A percentile compares a stretch with the other conserved stretches of the same genome.
These are phyloP conservation scores for Hibiscus mutabilis DNA, from an alignment of 345 rosid genomes.

Conservation along the genomic window DNA sequence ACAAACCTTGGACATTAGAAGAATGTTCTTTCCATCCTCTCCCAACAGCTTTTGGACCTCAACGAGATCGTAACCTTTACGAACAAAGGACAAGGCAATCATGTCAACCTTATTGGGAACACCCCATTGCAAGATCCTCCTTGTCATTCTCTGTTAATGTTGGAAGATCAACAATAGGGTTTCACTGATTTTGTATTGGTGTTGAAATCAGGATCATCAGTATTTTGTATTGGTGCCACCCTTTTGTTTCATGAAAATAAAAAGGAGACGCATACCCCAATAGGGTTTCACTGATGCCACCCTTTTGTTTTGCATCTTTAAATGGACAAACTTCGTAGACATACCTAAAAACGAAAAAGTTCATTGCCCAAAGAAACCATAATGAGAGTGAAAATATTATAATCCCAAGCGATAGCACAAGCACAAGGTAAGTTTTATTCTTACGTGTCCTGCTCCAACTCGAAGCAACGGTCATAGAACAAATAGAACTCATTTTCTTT, in stretches of 20 bases:
- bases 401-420: background rate
- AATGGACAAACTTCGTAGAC: slow-evolving; percentile 38
- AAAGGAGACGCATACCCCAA: slow-evolving; percentile 25
- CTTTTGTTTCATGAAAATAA: too few relatives aligned
- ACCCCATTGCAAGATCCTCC: slow-evolving; percentile 45
- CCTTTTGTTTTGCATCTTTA: slow-evolving; percentile 34
- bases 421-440: background rate
- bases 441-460: slow-evolving; percentile 7
- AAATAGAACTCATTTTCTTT: slow-evolving; percentile 10
- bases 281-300: slow-evolving; percentile 26
- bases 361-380: background rate
- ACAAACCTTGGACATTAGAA: slow-evolving; percentile 32
- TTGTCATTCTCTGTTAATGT: slow-evolving; percentile 55
- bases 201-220: background rate
- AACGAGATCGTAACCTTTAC: slow-evolving; percentile 46
- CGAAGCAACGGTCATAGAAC: slow-evolving; percentile 13
- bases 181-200: too few relatives aligned
- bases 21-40: slow-evolving; percentile 34
- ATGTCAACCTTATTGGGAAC: slow-evolving; percentile 45
- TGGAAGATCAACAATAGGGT: slow-evolving; percentile 54
- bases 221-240: background rate
- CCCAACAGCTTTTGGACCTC: slow-evolving; percentile 39
- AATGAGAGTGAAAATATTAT: background rate
- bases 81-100: slow-evolving; percentile 48
- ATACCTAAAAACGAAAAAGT: slow-evolving; percentile 22